These are phyloP conservation scores for Eucalyptus paniculata DNA, from an alignment of 345 rosid genomes.

Conservation along the genomic window DNA sequence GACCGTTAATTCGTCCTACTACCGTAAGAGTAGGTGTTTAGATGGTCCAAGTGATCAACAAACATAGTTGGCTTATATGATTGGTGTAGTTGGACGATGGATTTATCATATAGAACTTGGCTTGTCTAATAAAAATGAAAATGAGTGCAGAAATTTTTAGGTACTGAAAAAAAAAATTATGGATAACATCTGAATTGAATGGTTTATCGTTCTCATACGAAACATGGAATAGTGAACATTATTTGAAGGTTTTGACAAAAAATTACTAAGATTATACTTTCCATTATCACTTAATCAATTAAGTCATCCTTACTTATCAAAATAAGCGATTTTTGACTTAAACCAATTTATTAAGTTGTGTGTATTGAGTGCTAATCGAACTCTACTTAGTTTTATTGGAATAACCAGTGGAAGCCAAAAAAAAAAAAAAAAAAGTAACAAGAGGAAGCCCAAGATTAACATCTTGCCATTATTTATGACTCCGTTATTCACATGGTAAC, in stretches of 20 bases:
- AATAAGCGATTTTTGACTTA: background rate
- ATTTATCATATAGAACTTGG: background rate
- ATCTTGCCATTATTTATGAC: background rate
- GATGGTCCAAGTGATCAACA: background rate
- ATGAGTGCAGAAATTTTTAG: background rate
- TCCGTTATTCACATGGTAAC: background rate
- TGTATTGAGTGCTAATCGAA: background rate
- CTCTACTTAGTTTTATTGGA: background rate
- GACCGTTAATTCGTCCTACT: background rate
- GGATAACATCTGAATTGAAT: background rate
- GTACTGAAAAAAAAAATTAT: background rate
- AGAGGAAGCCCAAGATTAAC: background rate
- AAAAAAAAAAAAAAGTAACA: background rate
- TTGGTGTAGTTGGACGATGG: background rate
- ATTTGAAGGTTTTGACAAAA: background rate
- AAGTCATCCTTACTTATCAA: background rate
- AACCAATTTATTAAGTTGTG: background rate
- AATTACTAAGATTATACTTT: background rate
- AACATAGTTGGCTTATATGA: background rate
- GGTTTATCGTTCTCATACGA: background rate
- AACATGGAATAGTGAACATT: background rate
- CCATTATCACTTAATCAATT: background rate
- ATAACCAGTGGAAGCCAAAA: background rate
- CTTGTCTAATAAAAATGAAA: background rate
- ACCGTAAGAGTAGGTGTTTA: background rate